phyloP scores from a whole-genome alignment of 108 stramenopile genomes.

The Seminavis robusta region DNA sequence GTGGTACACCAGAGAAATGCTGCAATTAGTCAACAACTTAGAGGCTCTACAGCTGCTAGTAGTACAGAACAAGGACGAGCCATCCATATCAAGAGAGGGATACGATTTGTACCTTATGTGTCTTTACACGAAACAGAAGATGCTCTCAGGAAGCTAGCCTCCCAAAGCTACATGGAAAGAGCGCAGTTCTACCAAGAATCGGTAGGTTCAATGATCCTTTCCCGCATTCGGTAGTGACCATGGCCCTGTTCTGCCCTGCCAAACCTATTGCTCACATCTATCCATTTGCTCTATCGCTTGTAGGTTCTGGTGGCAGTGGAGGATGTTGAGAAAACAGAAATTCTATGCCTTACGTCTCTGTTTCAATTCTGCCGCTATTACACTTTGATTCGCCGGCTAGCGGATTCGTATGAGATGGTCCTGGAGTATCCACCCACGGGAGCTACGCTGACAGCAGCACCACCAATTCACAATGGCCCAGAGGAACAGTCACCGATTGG shows the following conservation, averaged over 20 bases:
- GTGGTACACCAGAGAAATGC: background rate
- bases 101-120: no score
- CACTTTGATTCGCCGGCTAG: background rate
- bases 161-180: no score
- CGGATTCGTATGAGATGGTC: background rate
- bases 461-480: background rate
- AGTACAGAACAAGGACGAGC: background rate
- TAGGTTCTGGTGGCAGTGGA: background rate
- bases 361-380: background rate
- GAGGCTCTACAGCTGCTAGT: background rate
- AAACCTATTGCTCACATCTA: background rate
- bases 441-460: background rate
- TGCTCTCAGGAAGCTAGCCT: no score
- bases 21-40: background rate
- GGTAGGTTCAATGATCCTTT: no score
- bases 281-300: background rate
- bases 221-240: background rate
- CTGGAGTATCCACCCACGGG: no score
- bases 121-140: no score
- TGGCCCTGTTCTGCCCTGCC: background rate
- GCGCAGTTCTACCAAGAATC: no score
- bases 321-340: background rate
- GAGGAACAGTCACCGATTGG: slow-evolving; percentile 4
- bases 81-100: background rate
- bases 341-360: background rate